Base-by-base conservation (phyloP, 495 filamentous ascomycete species). In the Trichoderma reesei region DNA sequence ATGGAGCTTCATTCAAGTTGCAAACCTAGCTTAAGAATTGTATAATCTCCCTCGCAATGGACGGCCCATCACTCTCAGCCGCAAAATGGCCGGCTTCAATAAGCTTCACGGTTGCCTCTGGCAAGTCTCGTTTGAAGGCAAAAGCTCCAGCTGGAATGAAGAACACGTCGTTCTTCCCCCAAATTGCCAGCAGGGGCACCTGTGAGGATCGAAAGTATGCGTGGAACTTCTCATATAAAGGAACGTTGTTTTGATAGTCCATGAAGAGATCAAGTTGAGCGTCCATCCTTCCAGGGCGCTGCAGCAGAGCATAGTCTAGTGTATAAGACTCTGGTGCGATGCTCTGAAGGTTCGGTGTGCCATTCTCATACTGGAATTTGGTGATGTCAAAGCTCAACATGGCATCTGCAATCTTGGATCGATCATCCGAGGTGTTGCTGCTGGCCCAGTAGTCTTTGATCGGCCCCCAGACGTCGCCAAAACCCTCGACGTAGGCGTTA, bases 61-160 rank as follows among this genome's bases (percentile, higher is more conserved):
- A 71, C 59, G 69, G 69, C 59, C 73, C 71, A 65, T 86, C 76
- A 2, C 74, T 84, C 75, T 88, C 84, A 1, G 84, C 69, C 18
- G 84, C 84, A 75, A 88, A 87, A 72, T 88, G 86, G 0, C 83
- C 83, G 0, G 79, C 81, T 72, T 89, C 83, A 2, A 56, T 36
- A 10, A 56, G 51, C 8, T 56, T 56, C 87, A 63, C 54, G 83
- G 71, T 60, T 76, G 71, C 9, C 83, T 68, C 69, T 85, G 76
- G 72, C 16, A 83, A 65, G 74, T 88, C 86, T 38, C 68, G 76
- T 67, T 76, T 81, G 63, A 81, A 88, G 1, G 85, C 85, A 68
- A 86, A 80, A 7, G 85, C 86, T 0, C 85, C 86, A 1, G 78
- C 64, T 1, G 79, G 67, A 3, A 85, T 70, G 69, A 88, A 89